Base-by-base conservation (phyloP, 208 protist genomes). In the Leishmania amazonensis region DNA sequence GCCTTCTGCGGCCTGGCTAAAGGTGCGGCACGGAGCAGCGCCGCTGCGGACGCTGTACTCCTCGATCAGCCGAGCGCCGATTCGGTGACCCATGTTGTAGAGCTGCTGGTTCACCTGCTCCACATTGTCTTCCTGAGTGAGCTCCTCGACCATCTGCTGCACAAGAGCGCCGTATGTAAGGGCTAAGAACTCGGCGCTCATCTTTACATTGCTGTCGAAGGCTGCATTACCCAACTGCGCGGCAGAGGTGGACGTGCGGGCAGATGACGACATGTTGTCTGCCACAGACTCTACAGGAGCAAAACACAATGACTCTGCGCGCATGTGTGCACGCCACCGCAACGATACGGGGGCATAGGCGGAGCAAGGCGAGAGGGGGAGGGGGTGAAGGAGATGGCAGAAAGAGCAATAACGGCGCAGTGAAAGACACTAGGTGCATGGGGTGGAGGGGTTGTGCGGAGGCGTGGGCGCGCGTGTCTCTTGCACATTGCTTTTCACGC, bases 131-230 rank as follows among this genome's bases (percentile, higher is more conserved):
- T 97, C 89, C 75, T 95, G 90, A 42, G 87, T 71, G 68, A 95
- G 91, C 81, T 99, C 98, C 78, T 98, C 96, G 0, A 99, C 80
- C 65, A 99, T 88, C 86, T 99, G 98, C 80, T 96, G 93, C 17
- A 99, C 98, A 0, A 99, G 83, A 40, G 98, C 93, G 45, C 99
- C 99, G 85, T 99, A 99, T 24, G 97, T 99, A 51, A 99, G 91
- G 49, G 98, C 98, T 70, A 99, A 98, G 72, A 99, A 95, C 89
- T 99, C 98, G 1, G 98, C 91, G 85, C 97, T 99, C 68, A 95
- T 87, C 79, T 98, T 98, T 3, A 86, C 90, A 51, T 81, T 86
- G 42, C 60, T 86, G 62, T 93, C 88, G 76, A 96, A 98, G 77
- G 94, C 92, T 13, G 83, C 82, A 64, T 95, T 88, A 60, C 94